A percentile compares a stretch with the other conserved stretches of the same genome.
Conservation (phyloP, 495 filamentous ascomycete species). For the Filosporella fistucella region DNA sequence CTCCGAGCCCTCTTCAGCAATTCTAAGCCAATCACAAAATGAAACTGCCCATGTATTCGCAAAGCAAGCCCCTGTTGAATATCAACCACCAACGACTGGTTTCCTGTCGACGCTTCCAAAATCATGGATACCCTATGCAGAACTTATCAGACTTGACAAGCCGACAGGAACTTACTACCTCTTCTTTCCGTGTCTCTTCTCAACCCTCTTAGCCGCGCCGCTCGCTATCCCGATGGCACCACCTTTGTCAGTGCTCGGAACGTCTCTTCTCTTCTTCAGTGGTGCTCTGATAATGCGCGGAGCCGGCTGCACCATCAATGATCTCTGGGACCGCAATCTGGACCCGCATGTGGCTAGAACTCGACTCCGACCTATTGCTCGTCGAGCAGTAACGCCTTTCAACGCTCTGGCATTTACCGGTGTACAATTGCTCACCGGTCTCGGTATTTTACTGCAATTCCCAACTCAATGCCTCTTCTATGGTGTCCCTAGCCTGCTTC, state of each 20-base stretch:
- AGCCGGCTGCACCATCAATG: constrained; percentile 97
- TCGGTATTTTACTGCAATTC: constrained; percentile 82
- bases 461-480: constrained; percentile 81
- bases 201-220: constrained; percentile 67
- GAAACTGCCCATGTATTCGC: no score
- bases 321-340: constrained; percentile 92
- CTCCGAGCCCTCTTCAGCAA: no score
- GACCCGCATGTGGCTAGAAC: constrained; percentile 90
- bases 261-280: constrained; percentile 72
- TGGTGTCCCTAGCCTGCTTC: constrained; percentile 74
- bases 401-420: constrained; percentile 79
- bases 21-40: no score
- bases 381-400: constrained; percentile 72
- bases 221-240: constrained; percentile 54
- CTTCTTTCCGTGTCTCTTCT: constrained; percentile 92
- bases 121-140: constrained; percentile 86
- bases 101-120: constrained; percentile 70
- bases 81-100: constrained; percentile 68
- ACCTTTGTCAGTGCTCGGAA: constrained; percentile 53
- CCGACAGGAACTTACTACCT: constrained; percentile 93
- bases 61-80: no score
- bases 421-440: constrained; percentile 71
- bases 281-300: constrained; percentile 95
- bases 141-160: constrained; percentile 89
- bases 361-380: constrained; percentile 81